Conservation (phyloP, 306 rosid genomes). For the Trifolium repens region DNA sequence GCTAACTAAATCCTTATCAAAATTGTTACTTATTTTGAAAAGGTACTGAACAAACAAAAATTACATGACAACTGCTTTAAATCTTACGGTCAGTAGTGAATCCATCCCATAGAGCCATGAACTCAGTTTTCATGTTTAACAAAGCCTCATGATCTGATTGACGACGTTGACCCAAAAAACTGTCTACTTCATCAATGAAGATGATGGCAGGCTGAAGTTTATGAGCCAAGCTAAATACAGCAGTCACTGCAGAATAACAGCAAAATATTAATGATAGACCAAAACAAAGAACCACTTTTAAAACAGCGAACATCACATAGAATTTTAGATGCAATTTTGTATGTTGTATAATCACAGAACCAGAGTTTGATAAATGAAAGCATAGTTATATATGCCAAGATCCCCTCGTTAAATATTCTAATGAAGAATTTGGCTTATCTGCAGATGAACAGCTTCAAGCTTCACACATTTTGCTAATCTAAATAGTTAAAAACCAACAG, state of each 20-base stretch:
- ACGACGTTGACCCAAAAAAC: constrained; percentile 98
- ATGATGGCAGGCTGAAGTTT: constrained; percentile 99
- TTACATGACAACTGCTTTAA: neutral
- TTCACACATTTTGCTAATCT: constrained; percentile 3
- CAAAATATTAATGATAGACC: constrained; percentile 22
- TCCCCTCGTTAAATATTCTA: constrained; percentile 2
- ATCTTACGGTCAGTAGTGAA: constrained; percentile 96
- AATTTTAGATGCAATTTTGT: constrained; percentile 1
- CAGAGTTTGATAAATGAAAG: constrained; percentile 19
- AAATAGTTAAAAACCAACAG: constrained; percentile 8
- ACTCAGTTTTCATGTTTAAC: constrained; percentile 97
- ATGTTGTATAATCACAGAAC: neutral
- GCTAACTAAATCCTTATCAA: neutral
- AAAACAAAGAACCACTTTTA: constrained; percentile 25
- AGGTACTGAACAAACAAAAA: neutral
- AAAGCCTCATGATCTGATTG: constrained; percentile 88
- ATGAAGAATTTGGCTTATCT: neutral
- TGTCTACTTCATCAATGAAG: constrained; percentile 97
- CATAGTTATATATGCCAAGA: constrained; percentile 10
- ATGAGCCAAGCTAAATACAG: constrained; percentile 95
- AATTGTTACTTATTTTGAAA: constrained; percentile 23
- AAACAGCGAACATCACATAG: constrained; percentile 29
- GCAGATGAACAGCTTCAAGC: constrained; percentile 15
- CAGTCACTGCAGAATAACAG: constrained; percentile 70
- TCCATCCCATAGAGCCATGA: constrained; percentile 99